phyloP scores from a whole-genome alignment of 1,284 basidiomycete species.

The Rhizoctonia solani region DNA sequence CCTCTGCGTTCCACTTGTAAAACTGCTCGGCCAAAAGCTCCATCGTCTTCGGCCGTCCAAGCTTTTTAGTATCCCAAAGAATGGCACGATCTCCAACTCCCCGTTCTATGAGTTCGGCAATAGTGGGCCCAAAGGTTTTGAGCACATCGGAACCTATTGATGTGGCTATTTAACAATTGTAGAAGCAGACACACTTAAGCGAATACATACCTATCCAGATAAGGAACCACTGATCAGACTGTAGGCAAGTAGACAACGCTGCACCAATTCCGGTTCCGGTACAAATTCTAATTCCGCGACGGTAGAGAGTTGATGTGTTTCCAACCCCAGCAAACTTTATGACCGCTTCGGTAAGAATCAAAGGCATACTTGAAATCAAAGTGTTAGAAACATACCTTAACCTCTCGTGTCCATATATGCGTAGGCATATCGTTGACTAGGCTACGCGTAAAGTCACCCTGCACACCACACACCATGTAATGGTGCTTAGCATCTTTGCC shows the following conservation, averaged over 20 bases:
- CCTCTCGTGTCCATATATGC: conserved; percentile 71
- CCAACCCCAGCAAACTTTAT: conserved; percentile 80
- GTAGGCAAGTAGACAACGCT: conserved; percentile 59
- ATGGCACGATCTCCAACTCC: conserved; percentile 67
- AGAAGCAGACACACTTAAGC: neutral
- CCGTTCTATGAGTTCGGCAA: conserved; percentile 66
- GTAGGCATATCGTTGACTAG: conserved; percentile 69
- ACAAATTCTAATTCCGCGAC: conserved; percentile 72
- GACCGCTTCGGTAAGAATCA: neutral
- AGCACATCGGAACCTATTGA: conserved; percentile 43
- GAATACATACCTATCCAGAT: conserved; percentile 61
- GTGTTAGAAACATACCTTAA: conserved; percentile 56
- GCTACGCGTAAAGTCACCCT: conserved; percentile 73
- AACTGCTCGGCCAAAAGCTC: conserved; percentile 70
- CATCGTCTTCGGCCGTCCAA: conserved; percentile 76
- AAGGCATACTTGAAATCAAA: neutral
- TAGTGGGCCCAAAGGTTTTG: conserved; percentile 71
- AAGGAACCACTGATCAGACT: conserved; percentile 57
- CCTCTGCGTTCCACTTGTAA: conserved; percentile 69
- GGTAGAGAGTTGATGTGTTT: conserved; percentile 74
- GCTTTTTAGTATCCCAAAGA: conserved; percentile 71
- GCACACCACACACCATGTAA: conserved; percentile 76
- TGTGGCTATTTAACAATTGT: neutral
- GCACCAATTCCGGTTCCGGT: conserved; percentile 78
- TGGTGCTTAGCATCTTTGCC: conserved; percentile 69